Evolutionary conservation across 257 asterid genomes (phyloP), one percentile per base, ranked within the genome.

Genomic region (Solanum appendiculatum): DNA sequence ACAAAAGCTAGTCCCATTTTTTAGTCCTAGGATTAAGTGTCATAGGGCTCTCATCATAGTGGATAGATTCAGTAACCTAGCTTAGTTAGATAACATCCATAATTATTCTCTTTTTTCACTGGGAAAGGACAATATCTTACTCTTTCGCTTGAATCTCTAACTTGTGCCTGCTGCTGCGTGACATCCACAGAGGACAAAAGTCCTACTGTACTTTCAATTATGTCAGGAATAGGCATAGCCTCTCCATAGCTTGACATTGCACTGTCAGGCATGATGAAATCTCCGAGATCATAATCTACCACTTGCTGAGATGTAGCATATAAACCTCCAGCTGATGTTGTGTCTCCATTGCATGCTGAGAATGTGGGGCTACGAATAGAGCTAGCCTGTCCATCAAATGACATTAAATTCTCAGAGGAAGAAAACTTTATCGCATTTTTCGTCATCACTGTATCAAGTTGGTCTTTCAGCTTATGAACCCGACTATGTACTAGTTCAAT

Each of bases 341-440:
- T 23, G 7, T 70, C 87, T 77, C 87, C 87, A 85, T 85, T 85
- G 87, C 87, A 85, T 44, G 83, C 87, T 27, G 87, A 85, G 87
- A 92, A 92, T 15, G 93, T 95, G 60, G 98, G 98, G 91, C 97
- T 94, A 60, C 87, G 95, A 58, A 91, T 86, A 86, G 94, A 93
- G 91, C 94, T 92, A 9, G 90, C 94, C 82, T 89, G 96, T 56
- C 86, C 89, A 87, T 96, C 98, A n/a, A 93, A 86, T 11, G 91
- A 92, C 84, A 91, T 92, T 90, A 95, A 91, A 89, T 95, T 95
- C 93, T 95, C 99, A 8, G 98, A 95, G 63, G 99, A 97, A 90
- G 98, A 95, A 90, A 96, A 94, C 91, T 91, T 94, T 75, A 90
- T 87, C 18, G 94, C 93, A 60, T 95, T 90, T 86, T 94, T 94